Base-by-base conservation (phyloP, 495 filamentous ascomycete genomes). In the Ramalina peruviana region DNA sequence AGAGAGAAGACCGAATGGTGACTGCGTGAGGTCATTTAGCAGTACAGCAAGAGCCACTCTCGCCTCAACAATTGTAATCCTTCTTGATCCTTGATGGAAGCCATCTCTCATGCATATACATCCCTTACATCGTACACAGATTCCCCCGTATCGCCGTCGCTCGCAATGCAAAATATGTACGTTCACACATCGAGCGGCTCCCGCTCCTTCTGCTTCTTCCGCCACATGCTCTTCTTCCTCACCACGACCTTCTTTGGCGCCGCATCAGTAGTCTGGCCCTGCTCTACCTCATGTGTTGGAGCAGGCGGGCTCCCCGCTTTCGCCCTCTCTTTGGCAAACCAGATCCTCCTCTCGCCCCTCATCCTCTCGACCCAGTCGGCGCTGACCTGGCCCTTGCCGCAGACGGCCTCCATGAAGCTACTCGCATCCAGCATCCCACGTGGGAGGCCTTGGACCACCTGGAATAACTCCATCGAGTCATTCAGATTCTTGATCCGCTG, bases 381-480 rank as follows among this genome's bases (percentile, higher is more conserved):
- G 36, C 53, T 49, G 9, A 54, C 50, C 16, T 53, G 57, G n/a
- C 49, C 53, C 17, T 53, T 46, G 6, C 53, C 30, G 21, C 48
- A 58, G 19, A 54, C 50, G 9, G 47, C 75, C 50, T 94, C 87
- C 62, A 96, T 74, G 12, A 98, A 65, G 7, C 65, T 61, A 55
- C 90, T 90, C 49, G 79, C 82, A 64, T 98, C 89, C 42, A 97
- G 54, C 49, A 95, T 67, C 36, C 73, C 71, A 47, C 89, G 73
- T 9, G 92, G 92, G 21, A 95, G 77, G n/a, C 81, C 79, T 63
- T 98, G 92, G 27, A 98, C 86, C 10, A 94, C 79, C 64, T 94
- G 87, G 63, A 95, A 95, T 47, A 94, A 84, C 67, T 98, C 92
- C 86, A 94, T 94, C 4, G 85, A 84, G 61, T 97, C 90, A 43